A percentile compares a stretch with the other conserved stretches of the same genome.
These are phyloP conservation scores for Pogostemon cablin DNA, from an alignment of 257 asterid species.

Conservation along the genomic window DNA sequence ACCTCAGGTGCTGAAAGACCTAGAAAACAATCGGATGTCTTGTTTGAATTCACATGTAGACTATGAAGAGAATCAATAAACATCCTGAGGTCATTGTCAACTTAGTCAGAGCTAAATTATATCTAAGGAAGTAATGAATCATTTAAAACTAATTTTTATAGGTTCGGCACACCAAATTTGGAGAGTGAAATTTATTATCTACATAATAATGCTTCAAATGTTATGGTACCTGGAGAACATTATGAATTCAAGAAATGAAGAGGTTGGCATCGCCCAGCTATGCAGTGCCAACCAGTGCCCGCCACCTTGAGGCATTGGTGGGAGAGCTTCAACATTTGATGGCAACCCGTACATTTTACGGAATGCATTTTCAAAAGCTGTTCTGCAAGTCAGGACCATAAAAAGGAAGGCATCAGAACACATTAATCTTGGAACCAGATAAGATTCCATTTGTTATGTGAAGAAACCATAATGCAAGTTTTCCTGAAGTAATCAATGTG, in stretches of 20 bases:
- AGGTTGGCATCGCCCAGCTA: slow-evolving; percentile 99
- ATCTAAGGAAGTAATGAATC: background rate
- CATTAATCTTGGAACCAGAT: slow-evolving; percentile 15
- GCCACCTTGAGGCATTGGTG: slow-evolving; percentile 98
- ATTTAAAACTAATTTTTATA: background rate
- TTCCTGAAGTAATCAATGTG: slow-evolving; percentile 10
- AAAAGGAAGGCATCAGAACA: slow-evolving; percentile 21
- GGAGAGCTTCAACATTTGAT: slow-evolving; percentile 79
- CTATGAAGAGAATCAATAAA: slow-evolving; percentile 83
- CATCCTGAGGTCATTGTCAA: slow-evolving; percentile 62
- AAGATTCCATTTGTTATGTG: slow-evolving; percentile 13
- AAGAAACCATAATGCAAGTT: slow-evolving; percentile 3
- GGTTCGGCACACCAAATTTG: background rate
- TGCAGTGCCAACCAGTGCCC: slow-evolving; percentile 92
- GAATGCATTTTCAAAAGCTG: slow-evolving; percentile 78
- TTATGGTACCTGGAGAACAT: slow-evolving; percentile 86
- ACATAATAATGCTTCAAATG: slow-evolving; percentile 19
- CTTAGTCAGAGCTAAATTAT: slow-evolving; percentile 24
- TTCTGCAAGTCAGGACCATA: slow-evolving; percentile 47
- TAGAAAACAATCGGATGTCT: slow-evolving; percentile 51
- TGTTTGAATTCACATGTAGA: slow-evolving; percentile 50
- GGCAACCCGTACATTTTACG: slow-evolving; percentile 90
- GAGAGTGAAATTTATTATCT: background rate
- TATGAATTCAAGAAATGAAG: slow-evolving; percentile 86
- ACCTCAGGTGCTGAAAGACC: slow-evolving; percentile 79